A percentile compares a stretch with the other conserved stretches of the same genome.
Evolutionary conservation across 805 yeast species (phyloP).

Genomic region (Myxozyma udenii): DNA sequence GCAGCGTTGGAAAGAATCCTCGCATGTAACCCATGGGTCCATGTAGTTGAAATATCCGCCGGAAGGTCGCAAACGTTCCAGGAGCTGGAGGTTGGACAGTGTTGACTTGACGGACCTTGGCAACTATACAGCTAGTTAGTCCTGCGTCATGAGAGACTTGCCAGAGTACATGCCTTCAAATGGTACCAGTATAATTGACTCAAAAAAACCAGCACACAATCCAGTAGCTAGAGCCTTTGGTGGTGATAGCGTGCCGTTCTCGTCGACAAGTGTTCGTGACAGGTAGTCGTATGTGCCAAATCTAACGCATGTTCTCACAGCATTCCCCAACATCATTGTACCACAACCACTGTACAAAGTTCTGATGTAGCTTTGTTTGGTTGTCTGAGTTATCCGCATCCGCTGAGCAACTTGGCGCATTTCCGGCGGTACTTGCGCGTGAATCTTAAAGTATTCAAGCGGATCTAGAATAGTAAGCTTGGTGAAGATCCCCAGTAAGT

Average conservation of each 20-base stretch:
- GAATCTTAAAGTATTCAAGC: conserved; percentile 41
- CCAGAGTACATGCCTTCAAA: conserved; percentile 61
- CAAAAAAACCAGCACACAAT: conserved; percentile 58
- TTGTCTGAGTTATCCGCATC: conserved; percentile 12
- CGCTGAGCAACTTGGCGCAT: too few species aligned
- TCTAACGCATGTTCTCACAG: conserved; percentile 69
- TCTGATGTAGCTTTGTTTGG: conserved; percentile 23
- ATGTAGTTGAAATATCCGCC: conserved; percentile 42
- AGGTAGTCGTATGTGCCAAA: conserved; percentile 70
- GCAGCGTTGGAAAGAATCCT: conserved; percentile 77
- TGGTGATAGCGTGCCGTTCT: conserved; percentile 58
- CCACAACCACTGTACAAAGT: conserved; percentile 58
- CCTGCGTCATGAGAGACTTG: too few species aligned
- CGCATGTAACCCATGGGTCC: conserved; percentile 77
- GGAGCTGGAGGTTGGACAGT: conserved; percentile 17
- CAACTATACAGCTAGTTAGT: conserved; percentile 1
- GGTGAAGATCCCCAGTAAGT: conserved; percentile 6
- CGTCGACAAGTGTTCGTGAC: conserved; percentile 60
- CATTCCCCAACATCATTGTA: conserved; percentile 70
- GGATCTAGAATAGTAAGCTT: conserved; percentile 39
- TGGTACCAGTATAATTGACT: conserved; percentile 81
- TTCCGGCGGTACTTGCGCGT: conserved; percentile 39
- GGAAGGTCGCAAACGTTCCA: conserved; percentile 34
- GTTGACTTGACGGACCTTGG: conserved; percentile 24
- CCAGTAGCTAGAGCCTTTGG: conserved; percentile 85